These are phyloP conservation scores for Scedosporium boydii DNA, from an alignment of 2,329 filamentous ascomycete genomes.

Conservation along the genomic window DNA sequence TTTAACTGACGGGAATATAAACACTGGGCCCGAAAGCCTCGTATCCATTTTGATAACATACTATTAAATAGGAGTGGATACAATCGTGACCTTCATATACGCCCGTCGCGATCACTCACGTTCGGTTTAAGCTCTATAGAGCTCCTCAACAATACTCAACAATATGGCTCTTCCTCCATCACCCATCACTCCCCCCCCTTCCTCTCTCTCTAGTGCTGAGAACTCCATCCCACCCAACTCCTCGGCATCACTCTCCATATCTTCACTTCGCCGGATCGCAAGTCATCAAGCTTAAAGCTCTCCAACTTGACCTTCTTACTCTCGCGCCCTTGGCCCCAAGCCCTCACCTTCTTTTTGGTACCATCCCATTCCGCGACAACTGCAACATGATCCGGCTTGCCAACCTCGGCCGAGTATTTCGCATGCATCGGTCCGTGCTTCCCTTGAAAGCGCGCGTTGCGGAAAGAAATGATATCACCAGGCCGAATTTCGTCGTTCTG, in stretches of 20 bases:
- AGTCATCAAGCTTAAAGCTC: slow-evolving; percentile 86
- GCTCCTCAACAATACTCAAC: no score
- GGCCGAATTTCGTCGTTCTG: slow-evolving; percentile 88
- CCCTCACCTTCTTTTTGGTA: slow-evolving; percentile 93
- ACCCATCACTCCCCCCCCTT: no score
- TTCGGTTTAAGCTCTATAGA: background rate
- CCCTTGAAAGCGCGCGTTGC: slow-evolving; percentile 89
- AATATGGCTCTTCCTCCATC: no score
- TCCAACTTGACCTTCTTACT: slow-evolving; percentile 89
- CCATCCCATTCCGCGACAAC: slow-evolving; percentile 96
- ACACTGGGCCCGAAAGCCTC: no score
- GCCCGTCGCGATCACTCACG: background rate
- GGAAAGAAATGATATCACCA: slow-evolving; percentile 86
- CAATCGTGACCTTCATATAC: no score
- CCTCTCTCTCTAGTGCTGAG: slow-evolving; percentile 35
- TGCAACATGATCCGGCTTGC: slow-evolving; percentile 80
- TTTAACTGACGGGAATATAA: no score
- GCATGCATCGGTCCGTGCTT: slow-evolving; percentile 93
- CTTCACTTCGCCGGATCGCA: slow-evolving; percentile 89
- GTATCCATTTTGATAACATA: no score
- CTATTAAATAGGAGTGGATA: no score
- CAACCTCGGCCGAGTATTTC: slow-evolving; percentile 83
- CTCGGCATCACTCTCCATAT: slow-evolving; percentile 94
- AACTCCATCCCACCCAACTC: slow-evolving; percentile 85
- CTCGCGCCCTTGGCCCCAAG: slow-evolving; percentile 91